A percentile compares a stretch with the other conserved stretches of the same genome.
These are phyloP conservation scores for Prasinococcaceae sp. DNA, from an alignment of 139 green algal genomes.

Conservation along the genomic window DNA sequence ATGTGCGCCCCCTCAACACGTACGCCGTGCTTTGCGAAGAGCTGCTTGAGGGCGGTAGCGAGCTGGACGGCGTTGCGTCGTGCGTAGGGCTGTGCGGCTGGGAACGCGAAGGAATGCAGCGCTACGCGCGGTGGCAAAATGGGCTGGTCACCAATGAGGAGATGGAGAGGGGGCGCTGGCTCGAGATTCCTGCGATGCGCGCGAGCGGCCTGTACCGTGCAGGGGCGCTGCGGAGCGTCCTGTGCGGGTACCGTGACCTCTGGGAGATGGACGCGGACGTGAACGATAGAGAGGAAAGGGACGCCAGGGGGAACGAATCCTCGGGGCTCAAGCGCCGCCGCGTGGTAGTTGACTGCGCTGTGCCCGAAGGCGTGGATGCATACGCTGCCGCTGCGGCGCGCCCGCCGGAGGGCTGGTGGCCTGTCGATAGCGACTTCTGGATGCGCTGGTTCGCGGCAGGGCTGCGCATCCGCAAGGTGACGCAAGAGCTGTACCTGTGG, in stretches of 20 bases:
- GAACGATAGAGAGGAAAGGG: no score
- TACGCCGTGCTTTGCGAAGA: constrained; percentile 1
- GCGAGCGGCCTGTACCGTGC: constrained; percentile 7
- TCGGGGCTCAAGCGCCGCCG: no score
- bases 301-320: no score
- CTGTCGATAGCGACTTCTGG: constrained; percentile 17
- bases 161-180: constrained; percentile 5
- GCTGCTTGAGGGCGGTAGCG: not conserved
- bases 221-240: no score
- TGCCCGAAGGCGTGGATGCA: no score
- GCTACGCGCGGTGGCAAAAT: constrained; percentile 13
- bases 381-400: no score
- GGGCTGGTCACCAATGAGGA: not conserved
- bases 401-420: constrained; percentile 12
- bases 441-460: constrained; percentile 9
- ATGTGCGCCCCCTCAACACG: constrained; percentile 6
- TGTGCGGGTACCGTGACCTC: no score
- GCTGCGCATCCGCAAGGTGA: constrained; percentile 1
- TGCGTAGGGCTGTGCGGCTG: constrained; percentile 2
- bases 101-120: constrained; percentile 11
- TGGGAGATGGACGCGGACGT: no score
- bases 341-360: no score
- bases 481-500: constrained; percentile 9
- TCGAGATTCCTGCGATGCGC: constrained; percentile 17
- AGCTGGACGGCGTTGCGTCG: constrained; percentile 1